Evolutionary conservation across 805 yeast species (phyloP).

Genomic region (Scheffersomyces stipitis): DNA sequence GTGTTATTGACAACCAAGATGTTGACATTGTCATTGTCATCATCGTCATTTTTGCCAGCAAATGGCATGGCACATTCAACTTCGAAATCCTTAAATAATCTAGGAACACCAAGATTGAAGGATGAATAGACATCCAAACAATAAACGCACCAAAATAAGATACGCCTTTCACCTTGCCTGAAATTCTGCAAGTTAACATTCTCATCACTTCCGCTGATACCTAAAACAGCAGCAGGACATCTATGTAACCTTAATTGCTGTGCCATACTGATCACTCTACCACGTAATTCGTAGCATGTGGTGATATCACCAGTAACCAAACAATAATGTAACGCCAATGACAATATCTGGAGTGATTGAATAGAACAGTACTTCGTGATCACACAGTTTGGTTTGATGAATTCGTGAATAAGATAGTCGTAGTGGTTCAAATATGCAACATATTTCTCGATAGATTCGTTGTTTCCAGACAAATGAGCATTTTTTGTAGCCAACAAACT

Average conservation of each 20-base stretch:
- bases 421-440: conserved; percentile 42
- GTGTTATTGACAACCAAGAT: conserved; percentile 60
- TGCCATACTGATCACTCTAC: conserved; percentile 76
- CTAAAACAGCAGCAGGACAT: conserved; percentile 82
- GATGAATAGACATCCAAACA: conserved; percentile 74
- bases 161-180: conserved; percentile 81
- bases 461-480: conserved; percentile 17
- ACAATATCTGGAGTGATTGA: conserved; percentile 65
- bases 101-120: conserved; percentile 77
- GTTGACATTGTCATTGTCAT: conserved; percentile 49
- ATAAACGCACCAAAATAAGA: conserved; percentile 82
- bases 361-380: conserved; percentile 58
- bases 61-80: conserved; percentile 86
- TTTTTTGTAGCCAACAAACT: conserved; percentile 45
- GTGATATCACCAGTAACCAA: conserved; percentile 70
- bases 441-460: conserved; percentile 17
- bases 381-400: conserved; percentile 58
- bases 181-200: conserved; percentile 49
- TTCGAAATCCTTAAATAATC: conserved; percentile 75
- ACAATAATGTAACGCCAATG: conserved; percentile 70
- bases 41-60: conserved; percentile 41
- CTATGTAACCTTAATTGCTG: conserved; percentile 83
- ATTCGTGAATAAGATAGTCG: conserved; percentile 61
- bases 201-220: conserved; percentile 42
- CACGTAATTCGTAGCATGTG: conserved; percentile 73